Percentiles rank a stretch among this genome's conserved stretches.
These are phyloP conservation scores for Simmondsia chinensis DNA, from an alignment of 148 eudicot species.

Conservation along the genomic window DNA sequence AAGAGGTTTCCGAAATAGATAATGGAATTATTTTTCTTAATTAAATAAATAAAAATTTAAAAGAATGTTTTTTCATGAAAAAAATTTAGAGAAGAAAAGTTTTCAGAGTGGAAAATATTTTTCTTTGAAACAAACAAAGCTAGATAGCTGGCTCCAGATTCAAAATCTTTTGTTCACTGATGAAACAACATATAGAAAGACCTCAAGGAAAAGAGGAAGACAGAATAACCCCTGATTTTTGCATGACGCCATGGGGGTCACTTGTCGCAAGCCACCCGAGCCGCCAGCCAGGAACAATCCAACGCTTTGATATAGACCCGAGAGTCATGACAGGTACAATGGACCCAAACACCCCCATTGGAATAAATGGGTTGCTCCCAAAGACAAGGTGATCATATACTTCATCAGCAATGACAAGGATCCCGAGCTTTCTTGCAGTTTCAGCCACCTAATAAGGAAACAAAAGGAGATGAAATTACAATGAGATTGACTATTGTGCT, in stretches of 20 bases:
- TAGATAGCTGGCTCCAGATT: too few species aligned
- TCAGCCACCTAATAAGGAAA: constrained; percentile 67
- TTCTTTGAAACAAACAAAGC: too few species aligned
- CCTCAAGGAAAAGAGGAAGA: background rate
- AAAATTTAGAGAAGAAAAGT: too few species aligned
- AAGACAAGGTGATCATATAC: constrained; percentile 49
- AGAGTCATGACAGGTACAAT: constrained; percentile 56
- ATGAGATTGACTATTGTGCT: too few species aligned
- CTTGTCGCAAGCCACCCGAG: constrained; percentile 65
- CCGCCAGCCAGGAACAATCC: constrained; percentile 90
- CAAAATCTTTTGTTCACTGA: too few species aligned
- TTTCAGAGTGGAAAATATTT: too few species aligned
- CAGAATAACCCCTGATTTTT: constrained; percentile 44
- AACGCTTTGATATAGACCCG: constrained; percentile 73
- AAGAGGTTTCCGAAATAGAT: too few species aligned
- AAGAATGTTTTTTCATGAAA: too few species aligned
- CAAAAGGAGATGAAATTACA: too few species aligned
- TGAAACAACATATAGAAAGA: background rate
- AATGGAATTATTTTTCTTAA: too few species aligned
- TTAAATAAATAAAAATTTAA: too few species aligned
- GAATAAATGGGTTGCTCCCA: constrained; percentile 62
- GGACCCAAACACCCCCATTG: constrained; percentile 60
- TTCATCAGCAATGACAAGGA: constrained; percentile 72
- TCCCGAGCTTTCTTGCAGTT: constrained; percentile 66
- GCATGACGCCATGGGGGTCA: constrained; percentile 49